Evolutionary conservation across 176 grass and related monocot species (phyloP).

Genomic region (Triticum timopheevii): DNA sequence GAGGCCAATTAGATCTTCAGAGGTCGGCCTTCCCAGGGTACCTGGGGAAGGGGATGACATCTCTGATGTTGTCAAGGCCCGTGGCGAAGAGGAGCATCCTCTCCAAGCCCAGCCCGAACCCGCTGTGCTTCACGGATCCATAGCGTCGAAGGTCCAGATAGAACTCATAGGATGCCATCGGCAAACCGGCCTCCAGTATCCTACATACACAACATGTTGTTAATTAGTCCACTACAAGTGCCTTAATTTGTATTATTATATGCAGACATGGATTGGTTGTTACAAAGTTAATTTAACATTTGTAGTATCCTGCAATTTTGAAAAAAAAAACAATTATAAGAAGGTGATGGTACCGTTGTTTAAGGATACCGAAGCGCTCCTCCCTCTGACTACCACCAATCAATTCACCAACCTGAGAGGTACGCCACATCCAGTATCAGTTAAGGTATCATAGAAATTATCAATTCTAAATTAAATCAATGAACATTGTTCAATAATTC

Average conservation of each 20-base stretch:
- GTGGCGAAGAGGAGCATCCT: constrained; percentile 88
- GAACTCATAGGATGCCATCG: constrained; percentile 75
- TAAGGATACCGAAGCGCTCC: constrained; percentile 69
- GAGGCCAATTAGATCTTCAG: constrained; percentile 4
- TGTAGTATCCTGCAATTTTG: too few species aligned
- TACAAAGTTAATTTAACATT: not conserved
- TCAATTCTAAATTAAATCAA: too few species aligned
- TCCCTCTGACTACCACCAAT: constrained; percentile 97
- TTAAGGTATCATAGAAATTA: not conserved
- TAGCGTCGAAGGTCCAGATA: constrained; percentile 77
- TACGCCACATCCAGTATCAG: constrained; percentile 13
- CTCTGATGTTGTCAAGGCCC: constrained; percentile 88
- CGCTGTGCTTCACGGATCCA: constrained; percentile 74
- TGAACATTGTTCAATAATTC: not conserved
- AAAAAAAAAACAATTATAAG: not conserved
- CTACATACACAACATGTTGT: constrained; percentile 15
- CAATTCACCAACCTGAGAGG: constrained; percentile 65
- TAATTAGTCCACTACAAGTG: not conserved
- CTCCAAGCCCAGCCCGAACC: constrained; percentile 80
- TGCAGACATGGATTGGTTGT: not conserved
- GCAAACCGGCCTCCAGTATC: constrained; percentile 58
- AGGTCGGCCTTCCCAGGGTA: constrained; percentile 79
- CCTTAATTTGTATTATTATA: not conserved
- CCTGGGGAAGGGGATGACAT: constrained; percentile 89
- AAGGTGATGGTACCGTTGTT: constrained; percentile 44